phyloP scores from a whole-genome alignment of 2,329 filamentous ascomycete genomes.

The Colletotrichum phormii region DNA sequence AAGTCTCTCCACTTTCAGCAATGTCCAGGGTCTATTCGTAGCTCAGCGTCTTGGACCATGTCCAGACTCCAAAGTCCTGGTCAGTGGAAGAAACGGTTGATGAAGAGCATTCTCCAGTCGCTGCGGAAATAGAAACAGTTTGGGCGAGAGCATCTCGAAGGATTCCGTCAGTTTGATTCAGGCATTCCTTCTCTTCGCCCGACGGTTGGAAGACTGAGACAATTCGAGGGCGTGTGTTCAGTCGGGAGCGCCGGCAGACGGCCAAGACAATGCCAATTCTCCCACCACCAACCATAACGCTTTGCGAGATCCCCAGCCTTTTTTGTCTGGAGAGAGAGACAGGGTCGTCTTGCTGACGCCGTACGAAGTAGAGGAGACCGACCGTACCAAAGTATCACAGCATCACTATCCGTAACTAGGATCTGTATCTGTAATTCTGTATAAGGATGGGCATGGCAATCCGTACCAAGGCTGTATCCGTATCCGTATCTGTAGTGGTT shows the following conservation, averaged over 20 bases:
- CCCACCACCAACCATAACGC: slow-evolving; percentile 8
- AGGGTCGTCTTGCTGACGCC: slow-evolving; percentile 1
- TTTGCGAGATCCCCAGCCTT: slow-evolving; percentile 15
- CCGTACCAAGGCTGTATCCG: not conserved
- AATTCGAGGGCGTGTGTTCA: not conserved
- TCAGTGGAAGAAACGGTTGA: not conserved
- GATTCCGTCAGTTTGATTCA: slow-evolving; percentile 2
- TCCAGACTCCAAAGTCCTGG: not conserved
- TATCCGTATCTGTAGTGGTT: not conserved
- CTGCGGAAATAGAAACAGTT: not conserved
- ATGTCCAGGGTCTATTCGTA: not conserved
- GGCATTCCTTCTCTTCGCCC: slow-evolving; percentile 22
- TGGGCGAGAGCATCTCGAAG: not conserved
- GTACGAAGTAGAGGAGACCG: not conserved
- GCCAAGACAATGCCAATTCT: slow-evolving; percentile 18
- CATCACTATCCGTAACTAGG: no score
- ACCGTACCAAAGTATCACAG: not conserved
- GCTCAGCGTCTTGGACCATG: no score
- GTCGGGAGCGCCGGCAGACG: slow-evolving; percentile 22
- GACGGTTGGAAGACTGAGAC: not conserved
- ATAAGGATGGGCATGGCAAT: no score
- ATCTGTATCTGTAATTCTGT: no score
- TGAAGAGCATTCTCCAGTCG: not conserved
- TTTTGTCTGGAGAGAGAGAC: slow-evolving; percentile 6
- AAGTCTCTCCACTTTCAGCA: no score